A percentile compares a stretch with the other conserved stretches of the same genome.
Evolutionary conservation across 108 stramenopile genomes (phyloP).

Genomic region (Mayamaea pseudoterrestris): DNA sequence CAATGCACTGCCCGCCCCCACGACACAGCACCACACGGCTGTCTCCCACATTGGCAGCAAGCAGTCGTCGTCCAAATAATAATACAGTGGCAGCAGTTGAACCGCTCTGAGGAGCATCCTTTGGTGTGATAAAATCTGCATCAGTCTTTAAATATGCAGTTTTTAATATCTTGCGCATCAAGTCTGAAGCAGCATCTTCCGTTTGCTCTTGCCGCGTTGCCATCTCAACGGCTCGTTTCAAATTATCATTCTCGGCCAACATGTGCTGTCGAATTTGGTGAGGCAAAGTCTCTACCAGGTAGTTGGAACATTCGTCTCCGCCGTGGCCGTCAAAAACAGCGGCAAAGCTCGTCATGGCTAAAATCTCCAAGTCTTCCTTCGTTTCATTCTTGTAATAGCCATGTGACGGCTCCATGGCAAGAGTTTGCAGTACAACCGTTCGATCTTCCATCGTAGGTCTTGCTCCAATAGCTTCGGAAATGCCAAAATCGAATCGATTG

Average conservation of each 20-base stretch:
- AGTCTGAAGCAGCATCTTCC: conserved; percentile 79
- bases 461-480: conserved; percentile 89
- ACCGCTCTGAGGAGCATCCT: conserved; percentile 81
- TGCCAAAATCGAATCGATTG: conserved; percentile 94
- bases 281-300: conserved; percentile 78
- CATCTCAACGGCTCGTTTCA: conserved; percentile 60
- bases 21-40: conserved; percentile 87
- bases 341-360: conserved; percentile 85
- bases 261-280: conserved; percentile 68
- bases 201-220: conserved; percentile 54
- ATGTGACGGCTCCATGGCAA: conserved; percentile 70
- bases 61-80: conserved; percentile 79
- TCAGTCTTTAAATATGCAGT: conserved; percentile 83
- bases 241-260: conserved; percentile 58
- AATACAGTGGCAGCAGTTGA: conserved; percentile 90
- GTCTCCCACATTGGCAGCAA: conserved; percentile 96
- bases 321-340: conserved; percentile 98
- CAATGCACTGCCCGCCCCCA: conserved; percentile 79
- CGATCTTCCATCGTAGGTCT: conserved; percentile 93
- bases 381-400: conserved; percentile 75
- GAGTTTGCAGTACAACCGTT: conserved; percentile 72
- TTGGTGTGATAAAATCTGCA: conserved; percentile 84
- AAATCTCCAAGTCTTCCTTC: conserved; percentile 62
- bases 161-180: conserved; percentile 82
- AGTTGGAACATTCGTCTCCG: conserved; percentile 87